phyloP scores from a whole-genome alignment of 805 yeast species.

The Scheffersomyces lignosus region DNA sequence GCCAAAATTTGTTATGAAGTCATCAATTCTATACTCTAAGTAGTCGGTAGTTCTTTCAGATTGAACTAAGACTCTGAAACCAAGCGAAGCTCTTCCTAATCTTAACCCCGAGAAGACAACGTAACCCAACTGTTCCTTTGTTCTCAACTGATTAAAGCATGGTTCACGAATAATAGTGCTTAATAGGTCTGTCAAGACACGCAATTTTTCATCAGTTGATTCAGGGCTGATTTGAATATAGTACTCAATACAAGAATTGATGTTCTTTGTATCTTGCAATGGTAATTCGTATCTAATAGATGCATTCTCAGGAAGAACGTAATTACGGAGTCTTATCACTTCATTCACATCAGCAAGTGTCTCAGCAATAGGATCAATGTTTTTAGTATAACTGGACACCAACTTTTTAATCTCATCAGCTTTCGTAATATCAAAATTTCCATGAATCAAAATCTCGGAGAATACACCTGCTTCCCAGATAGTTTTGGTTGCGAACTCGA shows the following conservation, averaged over 20 bases:
- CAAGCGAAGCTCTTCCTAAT: conserved; percentile 68
- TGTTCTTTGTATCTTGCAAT: conserved; percentile 65
- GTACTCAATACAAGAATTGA: conserved; percentile 83
- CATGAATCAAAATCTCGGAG: conserved; percentile 72
- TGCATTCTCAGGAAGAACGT: conserved; percentile 38
- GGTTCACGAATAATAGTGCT: conserved; percentile 82
- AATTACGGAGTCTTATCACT: conserved; percentile 32
- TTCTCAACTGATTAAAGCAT: conserved; percentile 83
- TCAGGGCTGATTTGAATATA: conserved; percentile 62
- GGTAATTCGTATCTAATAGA: conserved; percentile 47
- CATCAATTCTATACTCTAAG: conserved; percentile 73
- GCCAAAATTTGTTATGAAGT: conserved; percentile 55
- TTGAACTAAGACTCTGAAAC: conserved; percentile 76
- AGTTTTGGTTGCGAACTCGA: conserved; percentile 42
- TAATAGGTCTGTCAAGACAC: conserved; percentile 59
- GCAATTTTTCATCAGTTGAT: conserved; percentile 25
- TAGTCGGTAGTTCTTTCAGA: conserved; percentile 76
- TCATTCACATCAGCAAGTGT: conserved; percentile 29
- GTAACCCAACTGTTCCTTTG: conserved; percentile 93
- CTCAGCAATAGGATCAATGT: conserved; percentile 16
- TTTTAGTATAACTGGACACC: conserved; percentile 20
- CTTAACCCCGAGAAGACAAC: conserved; percentile 82
- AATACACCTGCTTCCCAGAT: conserved; percentile 59
- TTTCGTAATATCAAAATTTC: conserved; percentile 59
- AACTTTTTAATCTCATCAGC: conserved; percentile 51